Percentiles rank a stretch among this genome's conserved stretches.
phyloP scores from a whole-genome alignment of 2,329 filamentous ascomycete species.

The Biscogniauxia sp. region DNA sequence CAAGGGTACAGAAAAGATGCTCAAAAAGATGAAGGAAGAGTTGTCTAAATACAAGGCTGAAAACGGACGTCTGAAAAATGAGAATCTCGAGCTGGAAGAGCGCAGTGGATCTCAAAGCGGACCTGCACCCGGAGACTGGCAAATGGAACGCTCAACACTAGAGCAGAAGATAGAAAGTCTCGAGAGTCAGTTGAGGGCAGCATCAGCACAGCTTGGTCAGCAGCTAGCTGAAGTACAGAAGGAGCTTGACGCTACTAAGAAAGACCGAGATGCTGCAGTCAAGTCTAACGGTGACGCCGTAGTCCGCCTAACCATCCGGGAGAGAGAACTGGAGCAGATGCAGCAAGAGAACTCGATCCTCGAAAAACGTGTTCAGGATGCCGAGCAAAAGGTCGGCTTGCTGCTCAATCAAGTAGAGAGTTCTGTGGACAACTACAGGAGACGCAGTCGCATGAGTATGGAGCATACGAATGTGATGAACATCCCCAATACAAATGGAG shows the following conservation, averaged over 20 bases:
- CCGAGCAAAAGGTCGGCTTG: conserved; percentile 88
- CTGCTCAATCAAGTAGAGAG: conserved; percentile 92
- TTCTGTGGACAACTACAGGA: conserved; percentile 91
- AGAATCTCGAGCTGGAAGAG: conserved; percentile 68
- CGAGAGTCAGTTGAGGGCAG: conserved; percentile 65
- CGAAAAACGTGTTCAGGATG: conserved; percentile 81
- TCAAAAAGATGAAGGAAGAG: conserved; percentile 97
- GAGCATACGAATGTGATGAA: conserved; percentile 41
- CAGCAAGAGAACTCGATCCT: conserved; percentile 79
- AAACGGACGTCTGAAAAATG: conserved; percentile 77
- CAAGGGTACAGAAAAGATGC: conserved; percentile 98
- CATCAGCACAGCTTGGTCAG: conserved; percentile 66
- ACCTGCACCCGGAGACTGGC: conserved; percentile 64
- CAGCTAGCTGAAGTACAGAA: conserved; percentile 66
- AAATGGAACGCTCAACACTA: conserved; percentile 67
- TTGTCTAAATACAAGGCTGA: conserved; percentile 87
- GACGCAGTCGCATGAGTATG: conserved; percentile 62
- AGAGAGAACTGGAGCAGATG: conserved; percentile 73
- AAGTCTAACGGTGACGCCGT: conserved; percentile 51
- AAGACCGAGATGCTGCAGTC: conserved; percentile 64
- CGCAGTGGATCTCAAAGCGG: conserved; percentile 33
- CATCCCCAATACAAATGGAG: conserved; percentile 33
- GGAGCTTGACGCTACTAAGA: conserved; percentile 64
- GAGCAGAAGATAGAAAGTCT: conserved; percentile 66
- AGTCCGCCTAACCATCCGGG: conserved; percentile 57